A percentile compares a stretch with the other conserved stretches of the same genome.
Conservation (phyloP, 192 early-diverging fungal genomes). For the Gamsiella multidivaricata region DNA sequence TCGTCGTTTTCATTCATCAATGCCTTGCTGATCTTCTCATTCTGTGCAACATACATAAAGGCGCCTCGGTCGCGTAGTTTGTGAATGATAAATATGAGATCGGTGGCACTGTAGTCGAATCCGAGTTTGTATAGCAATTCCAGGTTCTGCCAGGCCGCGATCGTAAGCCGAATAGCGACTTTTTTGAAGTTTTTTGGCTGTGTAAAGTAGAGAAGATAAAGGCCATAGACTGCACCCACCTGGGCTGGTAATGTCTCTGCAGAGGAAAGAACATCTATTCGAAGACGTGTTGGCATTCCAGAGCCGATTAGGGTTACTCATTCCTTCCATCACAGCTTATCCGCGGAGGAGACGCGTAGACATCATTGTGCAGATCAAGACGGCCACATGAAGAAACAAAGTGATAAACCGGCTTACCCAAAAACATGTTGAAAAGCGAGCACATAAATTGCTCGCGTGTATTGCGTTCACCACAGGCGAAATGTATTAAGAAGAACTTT, state of each 20-base stretch:
- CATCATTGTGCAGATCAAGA: no score
- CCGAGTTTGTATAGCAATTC: conserved; percentile 19
- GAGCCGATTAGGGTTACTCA: neutral
- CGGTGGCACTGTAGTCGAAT: neutral
- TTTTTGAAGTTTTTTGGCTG: conserved; percentile 18
- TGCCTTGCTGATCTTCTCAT: neutral
- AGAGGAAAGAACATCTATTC: conserved; percentile 9
- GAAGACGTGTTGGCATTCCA: neutral
- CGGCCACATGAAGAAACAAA: no score
- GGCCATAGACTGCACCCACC: conserved; percentile 5
- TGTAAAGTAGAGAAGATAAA: conserved; percentile 29
- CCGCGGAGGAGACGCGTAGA: no score
- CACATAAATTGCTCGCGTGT: neutral
- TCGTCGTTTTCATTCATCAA: neutral
- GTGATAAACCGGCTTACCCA: conserved; percentile 7
- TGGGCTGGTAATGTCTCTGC: neutral
- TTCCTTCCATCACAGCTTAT: no score
- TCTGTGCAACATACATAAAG: conserved; percentile 20
- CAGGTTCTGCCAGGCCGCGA: neutral
- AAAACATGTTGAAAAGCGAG: neutral
- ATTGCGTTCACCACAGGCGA: neutral
- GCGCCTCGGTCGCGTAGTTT: conserved; percentile 4
- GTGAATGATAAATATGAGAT: conserved; percentile 24
- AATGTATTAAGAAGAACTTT: conserved; percentile 16
- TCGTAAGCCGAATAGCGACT: conserved; percentile 15